These are phyloP conservation scores for Aureobasidium sp. DNA, from an alignment of 2,329 filamentous ascomycete species.

Conservation along the genomic window DNA sequence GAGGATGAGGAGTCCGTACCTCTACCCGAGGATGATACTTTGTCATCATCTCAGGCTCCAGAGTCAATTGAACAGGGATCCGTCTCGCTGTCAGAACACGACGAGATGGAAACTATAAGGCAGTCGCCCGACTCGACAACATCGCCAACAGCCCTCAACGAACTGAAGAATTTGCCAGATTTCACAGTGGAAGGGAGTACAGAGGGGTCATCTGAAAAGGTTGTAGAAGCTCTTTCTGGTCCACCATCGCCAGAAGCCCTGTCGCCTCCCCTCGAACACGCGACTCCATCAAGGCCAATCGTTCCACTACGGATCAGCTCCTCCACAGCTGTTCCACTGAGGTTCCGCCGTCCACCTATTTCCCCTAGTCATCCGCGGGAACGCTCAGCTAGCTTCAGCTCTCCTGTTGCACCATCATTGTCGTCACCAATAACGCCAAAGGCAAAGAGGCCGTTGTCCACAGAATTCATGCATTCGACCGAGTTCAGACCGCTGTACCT, in stretches of 20 bases:
- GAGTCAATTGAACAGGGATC: constrained; percentile 5
- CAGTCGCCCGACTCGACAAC: neutral
- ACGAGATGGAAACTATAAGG: neutral
- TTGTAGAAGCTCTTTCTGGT: neutral
- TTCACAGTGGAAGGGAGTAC: neutral
- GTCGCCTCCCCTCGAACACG: neutral
- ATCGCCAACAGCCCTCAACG: neutral
- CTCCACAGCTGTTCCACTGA: constrained; percentile 30
- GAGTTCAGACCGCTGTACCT: constrained; percentile 80
- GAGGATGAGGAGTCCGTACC: constrained; percentile 49
- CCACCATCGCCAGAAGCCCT: neutral
- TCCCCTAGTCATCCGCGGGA: constrained; percentile 23
- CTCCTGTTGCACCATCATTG: constrained; percentile 19
- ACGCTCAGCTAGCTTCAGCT: constrained; percentile 27
- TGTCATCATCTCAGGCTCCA: constrained; percentile 21
- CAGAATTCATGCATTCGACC: constrained; percentile 25
- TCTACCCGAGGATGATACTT: constrained; percentile 31
- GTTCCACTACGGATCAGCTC: constrained; percentile 22
- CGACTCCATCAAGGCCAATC: constrained; percentile 19
- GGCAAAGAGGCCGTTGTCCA: constrained; percentile 18
- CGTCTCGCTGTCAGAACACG: neutral
- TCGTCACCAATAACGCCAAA: constrained; percentile 19
- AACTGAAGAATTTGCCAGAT: neutral
- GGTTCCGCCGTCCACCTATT: constrained; percentile 27
- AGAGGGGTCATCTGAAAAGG: neutral